Percentiles rank a stretch among this genome's conserved stretches.
Conservation (phyloP, 441 rosid species). For the Croton laevigatus region DNA sequence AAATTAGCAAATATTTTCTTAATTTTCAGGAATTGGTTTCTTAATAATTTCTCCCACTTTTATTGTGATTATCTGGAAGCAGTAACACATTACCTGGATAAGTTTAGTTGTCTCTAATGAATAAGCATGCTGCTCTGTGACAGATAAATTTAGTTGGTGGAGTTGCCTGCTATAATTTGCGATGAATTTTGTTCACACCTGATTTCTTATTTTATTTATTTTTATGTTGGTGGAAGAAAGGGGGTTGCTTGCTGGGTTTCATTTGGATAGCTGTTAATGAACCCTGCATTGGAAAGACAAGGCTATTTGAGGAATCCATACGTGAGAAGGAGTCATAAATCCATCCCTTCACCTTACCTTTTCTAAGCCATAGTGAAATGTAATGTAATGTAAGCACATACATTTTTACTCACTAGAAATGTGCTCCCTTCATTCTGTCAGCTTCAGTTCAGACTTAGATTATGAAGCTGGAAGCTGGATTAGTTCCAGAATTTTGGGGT, state of each 20-base stretch:
- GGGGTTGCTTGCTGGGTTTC: background rate
- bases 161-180: background rate
- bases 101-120: constrained; percentile 1
- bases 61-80: constrained; percentile 6
- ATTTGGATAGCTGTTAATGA: background rate
- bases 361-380: too few species aligned
- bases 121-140: background rate
- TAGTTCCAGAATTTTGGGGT: background rate
- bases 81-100: background rate
- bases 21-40: background rate
- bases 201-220: background rate
- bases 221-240: background rate
- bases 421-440: background rate
- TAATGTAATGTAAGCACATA: too few species aligned
- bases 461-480: background rate
- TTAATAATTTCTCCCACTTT: background rate
- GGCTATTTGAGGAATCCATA: background rate
- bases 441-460: background rate
- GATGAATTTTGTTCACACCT: background rate
- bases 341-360: background rate
- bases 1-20: background rate
- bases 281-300: background rate
- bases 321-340: background rate
- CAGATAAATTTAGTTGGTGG: background rate
- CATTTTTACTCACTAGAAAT: too few species aligned